Conservation (phyloP, 768 basidiomycete species). For the Butyriboletus loyo region DNA sequence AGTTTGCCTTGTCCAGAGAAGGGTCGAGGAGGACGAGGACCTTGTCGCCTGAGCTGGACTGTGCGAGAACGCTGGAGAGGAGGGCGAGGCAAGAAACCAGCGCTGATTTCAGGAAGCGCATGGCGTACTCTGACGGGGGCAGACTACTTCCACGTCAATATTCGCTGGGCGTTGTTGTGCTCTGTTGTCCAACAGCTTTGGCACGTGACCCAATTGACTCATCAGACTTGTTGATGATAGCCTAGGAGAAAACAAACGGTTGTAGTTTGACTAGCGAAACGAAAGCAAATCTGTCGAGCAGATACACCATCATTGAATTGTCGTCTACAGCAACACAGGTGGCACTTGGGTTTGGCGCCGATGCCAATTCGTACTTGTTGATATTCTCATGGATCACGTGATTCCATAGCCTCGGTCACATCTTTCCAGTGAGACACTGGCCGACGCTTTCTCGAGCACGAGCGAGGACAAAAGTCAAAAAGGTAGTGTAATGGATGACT, state of each 20-base stretch:
- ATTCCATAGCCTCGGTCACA: background rate
- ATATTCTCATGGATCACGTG: slow-evolving; percentile 26
- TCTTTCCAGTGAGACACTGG: background rate
- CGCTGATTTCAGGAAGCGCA: slow-evolving; percentile 29
- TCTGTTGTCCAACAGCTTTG: slow-evolving; percentile 17
- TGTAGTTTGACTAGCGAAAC: too few species aligned
- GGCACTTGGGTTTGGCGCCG: too few species aligned
- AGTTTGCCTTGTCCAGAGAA: slow-evolving; percentile 59
- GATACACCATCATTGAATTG: too few species aligned
- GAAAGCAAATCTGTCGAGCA: too few species aligned
- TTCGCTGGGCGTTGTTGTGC: slow-evolving; percentile 12
- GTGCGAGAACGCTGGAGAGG: slow-evolving; percentile 38
- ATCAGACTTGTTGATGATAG: too few species aligned
- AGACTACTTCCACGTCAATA: slow-evolving; percentile 20
- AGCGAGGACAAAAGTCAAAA: slow-evolving; percentile 12
- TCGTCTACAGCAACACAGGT: too few species aligned
- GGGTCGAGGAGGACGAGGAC: slow-evolving; percentile 86
- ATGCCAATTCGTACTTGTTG: too few species aligned
- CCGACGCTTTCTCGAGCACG: slow-evolving; percentile 7
- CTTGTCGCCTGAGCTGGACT: slow-evolving; percentile 77
- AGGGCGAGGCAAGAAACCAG: slow-evolving; percentile 31
- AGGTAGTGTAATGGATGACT: slow-evolving; percentile 34
- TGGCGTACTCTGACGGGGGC: slow-evolving; percentile 1
- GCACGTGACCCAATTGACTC: too few species aligned
- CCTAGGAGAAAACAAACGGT: too few species aligned